These are phyloP conservation scores for Talaromyces sp. DNA, from an alignment of 2,329 filamentous ascomycete species.

Conservation along the genomic window DNA sequence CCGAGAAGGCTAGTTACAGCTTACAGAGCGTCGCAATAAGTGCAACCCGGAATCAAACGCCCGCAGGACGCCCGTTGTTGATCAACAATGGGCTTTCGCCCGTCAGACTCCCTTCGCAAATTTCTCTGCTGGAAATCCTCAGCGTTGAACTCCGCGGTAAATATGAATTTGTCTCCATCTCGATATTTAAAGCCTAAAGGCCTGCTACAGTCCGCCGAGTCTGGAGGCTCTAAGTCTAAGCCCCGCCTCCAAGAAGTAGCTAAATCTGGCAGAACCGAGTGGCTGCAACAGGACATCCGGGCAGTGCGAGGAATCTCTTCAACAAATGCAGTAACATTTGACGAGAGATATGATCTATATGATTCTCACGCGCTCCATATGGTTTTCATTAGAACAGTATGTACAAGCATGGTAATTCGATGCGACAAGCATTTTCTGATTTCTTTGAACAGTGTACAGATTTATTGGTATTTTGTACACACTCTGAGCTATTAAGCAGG, in stretches of 20 bases:
- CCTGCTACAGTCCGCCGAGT: not conserved
- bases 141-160: not conserved
- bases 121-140: not conserved
- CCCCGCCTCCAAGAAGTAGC: not conserved
- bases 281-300: not conserved
- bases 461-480: not conserved
- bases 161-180: not conserved
- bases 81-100: not conserved
- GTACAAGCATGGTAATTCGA: not conserved
- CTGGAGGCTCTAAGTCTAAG: not conserved
- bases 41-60: no score
- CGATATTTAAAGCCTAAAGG: not conserved
- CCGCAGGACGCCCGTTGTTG: not conserved
- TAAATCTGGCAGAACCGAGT: not conserved
- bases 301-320: not conserved
- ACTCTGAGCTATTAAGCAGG: not conserved
- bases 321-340: not conserved
- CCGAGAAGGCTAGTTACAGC: no score
- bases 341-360: not conserved
- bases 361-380: no score
- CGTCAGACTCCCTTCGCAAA: not conserved
- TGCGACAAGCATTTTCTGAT: not conserved
- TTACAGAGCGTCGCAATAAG: no score
- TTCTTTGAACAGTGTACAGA: not conserved
- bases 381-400: not conserved